Conservation (phyloP, 805 yeast genomes). For the Wickerhamiella domercqiae region DNA sequence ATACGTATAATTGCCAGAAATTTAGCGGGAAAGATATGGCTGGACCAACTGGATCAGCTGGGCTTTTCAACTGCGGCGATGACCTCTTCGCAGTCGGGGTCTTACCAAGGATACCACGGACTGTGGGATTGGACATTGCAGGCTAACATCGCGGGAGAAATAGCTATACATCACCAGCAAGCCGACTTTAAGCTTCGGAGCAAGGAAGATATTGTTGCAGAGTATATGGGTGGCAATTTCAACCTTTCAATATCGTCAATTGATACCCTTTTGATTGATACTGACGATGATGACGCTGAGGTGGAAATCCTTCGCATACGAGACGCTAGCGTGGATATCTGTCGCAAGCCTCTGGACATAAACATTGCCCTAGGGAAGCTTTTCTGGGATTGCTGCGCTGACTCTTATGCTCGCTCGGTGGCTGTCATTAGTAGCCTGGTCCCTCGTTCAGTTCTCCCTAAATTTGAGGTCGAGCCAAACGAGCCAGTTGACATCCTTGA, state of each 20-base stretch:
- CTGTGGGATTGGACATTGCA: too few species aligned
- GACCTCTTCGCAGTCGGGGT: too few species aligned
- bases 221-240: background rate
- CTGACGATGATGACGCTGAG: conserved; percentile 1
- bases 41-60: too few species aligned
- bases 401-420: conserved; percentile 1
- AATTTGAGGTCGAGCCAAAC: conserved; percentile 3
- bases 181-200: too few species aligned
- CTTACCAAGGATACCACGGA: too few species aligned
- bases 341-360: background rate
- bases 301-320: background rate
- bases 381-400: conserved; percentile 4
- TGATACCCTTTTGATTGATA: background rate
- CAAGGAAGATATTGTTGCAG: background rate
- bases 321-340: background rate
- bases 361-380: background rate
- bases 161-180: too few species aligned
- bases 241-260: background rate
- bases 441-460: conserved; percentile 2
- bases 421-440: background rate
- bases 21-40: too few species aligned
- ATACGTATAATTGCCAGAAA: too few species aligned
- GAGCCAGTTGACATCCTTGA: conserved; percentile 3
- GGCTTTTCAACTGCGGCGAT: too few species aligned
- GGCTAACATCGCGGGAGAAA: too few species aligned